These are phyloP conservation scores for Plasmodium coatneyi DNA, from an alignment of 169 alveolate genomes.

Conservation along the genomic window DNA sequence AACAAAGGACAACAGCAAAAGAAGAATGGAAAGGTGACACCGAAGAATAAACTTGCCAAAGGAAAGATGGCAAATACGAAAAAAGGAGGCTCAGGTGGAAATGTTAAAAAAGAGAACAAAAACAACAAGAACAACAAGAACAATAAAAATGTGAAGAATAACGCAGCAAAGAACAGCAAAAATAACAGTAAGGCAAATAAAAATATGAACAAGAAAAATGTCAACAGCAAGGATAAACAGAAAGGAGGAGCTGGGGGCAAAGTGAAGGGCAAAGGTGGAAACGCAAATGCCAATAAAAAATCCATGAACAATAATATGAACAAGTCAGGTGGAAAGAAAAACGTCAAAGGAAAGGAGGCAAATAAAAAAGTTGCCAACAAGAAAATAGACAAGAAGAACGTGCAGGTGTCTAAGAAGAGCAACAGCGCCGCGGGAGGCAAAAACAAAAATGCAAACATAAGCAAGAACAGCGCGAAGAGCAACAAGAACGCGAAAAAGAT, in stretches of 20 bases:
- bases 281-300: not conserved
- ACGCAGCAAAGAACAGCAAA: not conserved
- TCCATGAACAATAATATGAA: constrained; percentile 1
- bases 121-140: constrained; percentile 4
- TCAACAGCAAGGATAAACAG: not conserved
- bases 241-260: not conserved
- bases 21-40: not conserved
- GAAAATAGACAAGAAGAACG: not conserved
- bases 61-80: constrained; percentile 2
- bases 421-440: not conserved
- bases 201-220: not conserved
- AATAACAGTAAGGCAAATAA: constrained; percentile 16
- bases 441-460: constrained; percentile 21
- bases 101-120: constrained; percentile 10
- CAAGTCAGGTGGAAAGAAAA: not conserved
- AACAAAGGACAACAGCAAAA: constrained; percentile 20
- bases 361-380: constrained; percentile 5
- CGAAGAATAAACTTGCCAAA: not conserved
- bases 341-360: not conserved
- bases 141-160: not conserved
- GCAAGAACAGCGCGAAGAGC: not conserved
- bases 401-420: not conserved
- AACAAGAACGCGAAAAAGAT: constrained; percentile 19
- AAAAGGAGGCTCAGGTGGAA: constrained; percentile 13
- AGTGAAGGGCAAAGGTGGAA: not conserved